Evolutionary conservation across 2,329 filamentous ascomycete genomes (phyloP), one percentile per base, ranked within the genome.

Genomic region (Exophiala aquamarina): DNA sequence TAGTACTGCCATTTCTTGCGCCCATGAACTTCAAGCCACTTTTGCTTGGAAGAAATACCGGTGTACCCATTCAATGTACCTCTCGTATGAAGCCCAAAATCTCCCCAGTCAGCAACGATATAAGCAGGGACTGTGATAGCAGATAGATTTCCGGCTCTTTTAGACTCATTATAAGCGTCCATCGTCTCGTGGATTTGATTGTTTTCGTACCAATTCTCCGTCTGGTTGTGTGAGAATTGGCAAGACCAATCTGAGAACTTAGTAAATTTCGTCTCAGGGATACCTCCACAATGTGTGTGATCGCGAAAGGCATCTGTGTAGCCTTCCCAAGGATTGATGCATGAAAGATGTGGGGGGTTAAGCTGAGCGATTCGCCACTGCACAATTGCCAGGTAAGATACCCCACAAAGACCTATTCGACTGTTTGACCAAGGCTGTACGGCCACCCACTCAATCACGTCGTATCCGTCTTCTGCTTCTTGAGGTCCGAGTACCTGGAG

Each of bases 241-340:
- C 44, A 46, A 8, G 44, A 46, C 44, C 44, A 47, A 13, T 34
- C 32, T 18, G 32, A 14, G 17, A 34, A 34, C n/a, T 14, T 14
- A n/a, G 17, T 18, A 34, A 34, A 34, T 14, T 34, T 34, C 14
- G 32, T 34, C 17, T 34, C 32, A 6, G 32, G 32, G 17, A 34
- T 37, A 20, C 35, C 35, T 0, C 81, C 81, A 1, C 81, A 81
- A 46, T 84, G 81, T 0, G 79, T 71, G 52, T 76, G 67, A 50
- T 83, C 81, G 1, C 76, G 67, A 20, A 77, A 79, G 52, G 77
- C 77, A 50, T 79, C 76, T 1, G 69, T 72, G 74, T 78, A 77
- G 3, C 75, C 75, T 55, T 78, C 76, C 75, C 76, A 79, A 0
- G 76, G 76, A 34, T 78, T 67, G 3, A 78, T 74, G 13, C 70